These are phyloP conservation scores for Aspergillus niger DNA, from an alignment of 2,329 filamentous ascomycete genomes.

Conservation along the genomic window DNA sequence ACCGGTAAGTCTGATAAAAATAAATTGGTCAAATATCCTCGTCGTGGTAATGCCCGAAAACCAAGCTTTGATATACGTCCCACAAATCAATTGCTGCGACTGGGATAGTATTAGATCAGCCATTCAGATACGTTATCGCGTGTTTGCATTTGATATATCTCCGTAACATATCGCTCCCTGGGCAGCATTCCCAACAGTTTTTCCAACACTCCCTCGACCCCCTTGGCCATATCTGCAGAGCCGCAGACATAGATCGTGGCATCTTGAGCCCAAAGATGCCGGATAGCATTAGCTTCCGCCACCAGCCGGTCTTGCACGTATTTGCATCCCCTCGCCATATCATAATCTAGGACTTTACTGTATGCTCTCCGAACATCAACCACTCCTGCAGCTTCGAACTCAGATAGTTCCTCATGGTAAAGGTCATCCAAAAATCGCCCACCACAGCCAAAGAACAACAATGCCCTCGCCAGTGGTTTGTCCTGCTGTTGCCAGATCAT, in stretches of 20 bases:
- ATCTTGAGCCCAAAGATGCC: conserved; percentile 49
- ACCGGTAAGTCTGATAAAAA: too few relatives aligned
- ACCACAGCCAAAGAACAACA: conserved; percentile 45
- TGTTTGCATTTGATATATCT: too few relatives aligned
- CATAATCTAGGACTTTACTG: conserved; percentile 48
- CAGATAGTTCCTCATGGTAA: not conserved
- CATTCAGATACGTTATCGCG: too few relatives aligned
- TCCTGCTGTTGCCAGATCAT: conserved; percentile 34
- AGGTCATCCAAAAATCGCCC: conserved; percentile 52
- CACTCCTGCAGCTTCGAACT: not conserved
- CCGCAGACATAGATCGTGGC: conserved; percentile 68
- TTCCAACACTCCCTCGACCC: not conserved
- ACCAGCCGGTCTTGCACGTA: conserved; percentile 54
- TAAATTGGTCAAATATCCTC: too few relatives aligned
- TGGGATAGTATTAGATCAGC: too few relatives aligned
- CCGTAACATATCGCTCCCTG: too few relatives aligned
- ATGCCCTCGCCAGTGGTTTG: conserved; percentile 30
- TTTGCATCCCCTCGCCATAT: conserved; percentile 50
- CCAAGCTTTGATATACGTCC: too few relatives aligned
- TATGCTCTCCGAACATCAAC: conserved; percentile 59
- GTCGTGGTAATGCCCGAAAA: too few relatives aligned
- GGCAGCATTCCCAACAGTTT: too few relatives aligned
- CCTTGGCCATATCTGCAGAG: not conserved
- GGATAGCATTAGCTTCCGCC: conserved; percentile 48
- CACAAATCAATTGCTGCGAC: too few relatives aligned